Base-by-base conservation (phyloP, 2,329 filamentous ascomycete genomes). In the Aspergillus pseudoterreus region DNA sequence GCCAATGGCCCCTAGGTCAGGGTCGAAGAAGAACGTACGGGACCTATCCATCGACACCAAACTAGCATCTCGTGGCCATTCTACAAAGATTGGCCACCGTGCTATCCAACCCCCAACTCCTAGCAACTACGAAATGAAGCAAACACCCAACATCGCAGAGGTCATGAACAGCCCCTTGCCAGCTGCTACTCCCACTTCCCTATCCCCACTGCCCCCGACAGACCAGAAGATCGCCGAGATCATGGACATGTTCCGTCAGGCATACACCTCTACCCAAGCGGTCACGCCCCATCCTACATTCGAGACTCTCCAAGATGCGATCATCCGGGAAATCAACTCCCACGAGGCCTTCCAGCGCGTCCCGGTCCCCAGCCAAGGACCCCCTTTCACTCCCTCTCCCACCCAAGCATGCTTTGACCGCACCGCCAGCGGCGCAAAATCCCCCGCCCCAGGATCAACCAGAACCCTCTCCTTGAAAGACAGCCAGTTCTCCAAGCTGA, bases 281-380 rank as follows among this genome's bases (percentile, higher is more conserved):
- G 48, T 62, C 6, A 65, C 58, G n/a, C 54, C 66, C 2, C 61
- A 69, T 42, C 66, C 72, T 12, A 72, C 69, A 1, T 71, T 70
- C 48, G 71, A 75, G 53, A 69, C 67, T 4, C 57, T 75, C 12
- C 71, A 75, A 51, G 72, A 75, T 59, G 65, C 71, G 14, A 75
- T 75, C 36, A 60, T 75, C 30, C 69, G 71, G 9, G 72, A 75
- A 50, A 72, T 75, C 46, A 75, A 75, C 49, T 74, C 69, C 3
- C 72, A 74, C 44, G 71, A 74, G 49, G 71, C 72, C 11, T 74
- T 75, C 51, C 67, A 61, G 24, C 61, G 59, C 14, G 63, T 72
- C 0, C 66, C 69, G 32, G 45, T 65, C 41, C 66, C 70, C 12
- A 57, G 53, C 9, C 39, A 54, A n/a, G 69, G 68, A 1, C 63